phyloP scores from a whole-genome alignment of 495 filamentous ascomycete species.

The Evansstolkia leycettana region DNA sequence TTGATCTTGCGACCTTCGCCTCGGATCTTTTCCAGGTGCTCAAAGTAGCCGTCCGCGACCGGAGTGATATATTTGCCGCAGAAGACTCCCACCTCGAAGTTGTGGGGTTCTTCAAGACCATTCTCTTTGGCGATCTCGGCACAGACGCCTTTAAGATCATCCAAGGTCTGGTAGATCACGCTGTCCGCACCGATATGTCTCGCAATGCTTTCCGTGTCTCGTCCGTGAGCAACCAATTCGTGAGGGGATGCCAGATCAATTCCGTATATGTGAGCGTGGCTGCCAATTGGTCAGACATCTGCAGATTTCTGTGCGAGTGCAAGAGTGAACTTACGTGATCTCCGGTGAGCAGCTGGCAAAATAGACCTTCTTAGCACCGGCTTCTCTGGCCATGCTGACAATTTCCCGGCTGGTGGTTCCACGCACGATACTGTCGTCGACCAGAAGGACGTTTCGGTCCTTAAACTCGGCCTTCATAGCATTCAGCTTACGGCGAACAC shows the following conservation, averaged over 20 bases:
- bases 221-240: conserved; percentile 77
- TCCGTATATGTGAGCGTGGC: conserved; percentile 66
- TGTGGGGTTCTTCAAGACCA: conserved; percentile 36
- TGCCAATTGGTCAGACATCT: conserved; percentile 13
- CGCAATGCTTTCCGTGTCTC: conserved; percentile 55
- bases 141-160: conserved; percentile 71
- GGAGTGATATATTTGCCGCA: conserved; percentile 83
- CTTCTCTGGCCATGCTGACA: conserved; percentile 84
- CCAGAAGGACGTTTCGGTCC: conserved; percentile 69
- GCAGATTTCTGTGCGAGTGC: background rate
- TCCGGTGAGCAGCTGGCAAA: conserved; percentile 83
- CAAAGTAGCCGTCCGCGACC: conserved; percentile 74
- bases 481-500: conserved; percentile 49
- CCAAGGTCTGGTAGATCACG: conserved; percentile 82
- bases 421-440: conserved; percentile 89
- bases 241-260: conserved; percentile 77
- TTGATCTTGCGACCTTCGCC: conserved; percentile 65
- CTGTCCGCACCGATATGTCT: conserved; percentile 80
- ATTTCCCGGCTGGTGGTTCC: conserved; percentile 90
- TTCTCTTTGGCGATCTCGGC: conserved; percentile 48
- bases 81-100: conserved; percentile 95
- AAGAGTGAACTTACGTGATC: conserved; percentile 42
- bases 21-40: conserved; percentile 64
- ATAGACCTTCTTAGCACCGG: conserved; percentile 80
- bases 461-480: conserved; percentile 82